These are phyloP conservation scores for Millerago galiae DNA, from an alignment of 805 yeast species.

Conservation along the genomic window DNA sequence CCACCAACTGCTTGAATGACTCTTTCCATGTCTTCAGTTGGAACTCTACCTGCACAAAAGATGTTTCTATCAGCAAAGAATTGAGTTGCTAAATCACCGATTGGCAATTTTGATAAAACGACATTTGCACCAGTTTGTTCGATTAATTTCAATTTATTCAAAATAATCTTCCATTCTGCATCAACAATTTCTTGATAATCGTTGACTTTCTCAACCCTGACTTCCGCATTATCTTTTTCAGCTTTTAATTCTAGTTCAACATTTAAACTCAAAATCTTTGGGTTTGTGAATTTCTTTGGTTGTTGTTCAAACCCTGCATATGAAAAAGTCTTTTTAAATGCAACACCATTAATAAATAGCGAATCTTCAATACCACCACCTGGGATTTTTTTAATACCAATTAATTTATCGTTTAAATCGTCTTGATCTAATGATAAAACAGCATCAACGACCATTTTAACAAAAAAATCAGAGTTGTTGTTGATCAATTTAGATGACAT, in stretches of 20 bases:
- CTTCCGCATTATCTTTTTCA: constrained; percentile 98
- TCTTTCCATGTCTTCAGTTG: constrained; percentile 84
- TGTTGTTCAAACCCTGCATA: constrained; percentile 99
- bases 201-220: constrained; percentile 84
- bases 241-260: constrained; percentile 96
- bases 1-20: constrained; percentile 95
- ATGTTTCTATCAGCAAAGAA: constrained; percentile 93
- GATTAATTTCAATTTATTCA: constrained; percentile 78
- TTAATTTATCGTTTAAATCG: constrained; percentile 80
- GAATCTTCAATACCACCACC: constrained; percentile 98
- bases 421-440: constrained; percentile 80
- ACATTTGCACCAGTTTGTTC: constrained; percentile 84
- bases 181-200: constrained; percentile 96
- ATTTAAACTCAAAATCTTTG: constrained; percentile 78
- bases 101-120: constrained; percentile 89
- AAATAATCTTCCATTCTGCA: constrained; percentile 97
- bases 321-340: constrained; percentile 93
- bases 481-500: constrained; percentile 93
- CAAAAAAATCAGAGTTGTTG: constrained; percentile 81
- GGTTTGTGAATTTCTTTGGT: constrained; percentile 76
- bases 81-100: constrained; percentile 98
- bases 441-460: constrained; percentile 95
- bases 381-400: constrained; percentile 90
- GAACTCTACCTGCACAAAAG: constrained; percentile 95
- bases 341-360: constrained; percentile 84